phyloP scores from a whole-genome alignment of 1,284 basidiomycete species.

The Ustilago hordei region DNA sequence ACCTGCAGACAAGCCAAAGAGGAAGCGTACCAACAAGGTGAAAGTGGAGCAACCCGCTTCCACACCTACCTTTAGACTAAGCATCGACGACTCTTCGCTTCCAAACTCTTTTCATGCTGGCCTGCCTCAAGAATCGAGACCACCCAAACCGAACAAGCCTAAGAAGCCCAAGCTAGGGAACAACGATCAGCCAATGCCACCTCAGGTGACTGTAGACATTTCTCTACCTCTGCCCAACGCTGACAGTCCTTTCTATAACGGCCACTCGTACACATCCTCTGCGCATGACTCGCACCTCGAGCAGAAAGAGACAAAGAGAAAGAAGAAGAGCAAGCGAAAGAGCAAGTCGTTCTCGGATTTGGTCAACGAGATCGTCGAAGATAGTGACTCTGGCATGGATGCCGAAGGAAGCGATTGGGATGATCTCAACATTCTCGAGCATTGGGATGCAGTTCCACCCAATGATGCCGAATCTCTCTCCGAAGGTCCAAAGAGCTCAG shows the following conservation, averaged over 20 bases:
- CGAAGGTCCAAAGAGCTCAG: slow-evolving; percentile 22
- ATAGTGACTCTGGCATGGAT: slow-evolving; percentile 47
- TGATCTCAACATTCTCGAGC: slow-evolving; percentile 38
- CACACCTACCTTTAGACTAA: slow-evolving; percentile 15
- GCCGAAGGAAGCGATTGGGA: slow-evolving; percentile 57
- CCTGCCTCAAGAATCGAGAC: neutral
- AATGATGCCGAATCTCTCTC: slow-evolving; percentile 9
- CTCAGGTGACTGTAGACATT: slow-evolving; percentile 14
- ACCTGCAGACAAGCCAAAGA: slow-evolving; percentile 23
- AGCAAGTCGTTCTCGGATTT: slow-evolving; percentile 36
- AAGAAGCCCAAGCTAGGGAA: slow-evolving; percentile 25
- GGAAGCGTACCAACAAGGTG: slow-evolving; percentile 34
- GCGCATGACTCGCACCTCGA: neutral
- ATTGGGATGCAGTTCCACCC: slow-evolving; percentile 14
- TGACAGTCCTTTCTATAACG: neutral
- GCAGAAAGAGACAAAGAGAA: slow-evolving; percentile 22
- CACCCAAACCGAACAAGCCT: slow-evolving; percentile 21
- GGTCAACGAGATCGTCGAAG: slow-evolving; percentile 41
- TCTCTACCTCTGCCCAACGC: neutral
- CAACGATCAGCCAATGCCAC: neutral
- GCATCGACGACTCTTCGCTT: neutral
- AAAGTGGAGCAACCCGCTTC: slow-evolving; percentile 14
- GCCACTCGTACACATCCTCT: neutral
- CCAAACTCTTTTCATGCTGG: neutral
- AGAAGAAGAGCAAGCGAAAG: slow-evolving; percentile 28